Base-by-base conservation (phyloP, 169 alveolate species). In the Plasmodium cynomolgi region DNA sequence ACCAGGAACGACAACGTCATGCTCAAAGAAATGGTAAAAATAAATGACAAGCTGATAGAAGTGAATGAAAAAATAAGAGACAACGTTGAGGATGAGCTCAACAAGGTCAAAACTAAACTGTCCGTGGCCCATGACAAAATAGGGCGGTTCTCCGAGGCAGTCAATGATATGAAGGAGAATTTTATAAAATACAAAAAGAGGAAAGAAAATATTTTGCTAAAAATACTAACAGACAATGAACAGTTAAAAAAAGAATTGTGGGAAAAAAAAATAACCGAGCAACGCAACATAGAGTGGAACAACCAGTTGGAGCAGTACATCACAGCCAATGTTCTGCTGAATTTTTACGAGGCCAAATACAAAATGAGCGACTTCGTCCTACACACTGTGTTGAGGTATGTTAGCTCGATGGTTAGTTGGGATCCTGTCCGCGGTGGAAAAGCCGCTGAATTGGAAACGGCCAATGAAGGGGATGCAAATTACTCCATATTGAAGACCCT, bases 301-400 rank as follows among this genome's bases (percentile, higher is more conserved):
- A 26, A 6, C 5, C 71, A 41, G 37, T 39, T 80, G 26, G 90
- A 77, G 26, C 77, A 80, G 47, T 80, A 26, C 13, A 79, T 39
- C 50, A 72, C 91, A 62, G 6, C 72, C 7, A 88, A 80, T 17
- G 73, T 58, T 23, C 50, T 88, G 33, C 33, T 88, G 44, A 71
- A 80, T 41, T 88, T 58, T 88, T 88, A 88, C 83, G 84, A 88
- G 73, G 44, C 73, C 33, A 88, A 88, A 80, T 68, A 81, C 44
- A 88, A 88, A 58, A 41, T 88, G 79, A 39, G 17, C 62, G 74
- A 80, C n/a, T n/a, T 20, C 5, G 41, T 39, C 34, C 47, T 29
- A 26, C 29, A 62, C 31, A 20, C 44, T 39, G 9, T 88, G 26
- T 80, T 79, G n/a, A 29, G 50, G 3, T 79, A 41, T 20, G 71